Conservation (phyloP, 805 yeast genomes). For the Myxozyma melibiosi region DNA sequence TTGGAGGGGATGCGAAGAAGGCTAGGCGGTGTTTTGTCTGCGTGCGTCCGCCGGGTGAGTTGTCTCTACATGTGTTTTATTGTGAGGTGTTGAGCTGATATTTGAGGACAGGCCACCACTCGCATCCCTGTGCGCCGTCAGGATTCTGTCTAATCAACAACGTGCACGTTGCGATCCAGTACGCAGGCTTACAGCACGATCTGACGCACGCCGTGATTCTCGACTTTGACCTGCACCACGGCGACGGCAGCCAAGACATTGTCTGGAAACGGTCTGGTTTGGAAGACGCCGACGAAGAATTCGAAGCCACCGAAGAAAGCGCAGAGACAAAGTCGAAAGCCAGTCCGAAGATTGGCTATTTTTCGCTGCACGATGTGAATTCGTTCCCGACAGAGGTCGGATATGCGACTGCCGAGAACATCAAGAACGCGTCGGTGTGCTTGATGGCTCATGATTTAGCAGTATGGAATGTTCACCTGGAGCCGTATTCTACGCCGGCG, state of each 20-base stretch:
- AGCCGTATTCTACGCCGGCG: slow-evolving; percentile 61
- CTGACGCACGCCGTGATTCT: slow-evolving; percentile 80
- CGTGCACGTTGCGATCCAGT: slow-evolving; percentile 78
- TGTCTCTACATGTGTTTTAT: slow-evolving; percentile 33
- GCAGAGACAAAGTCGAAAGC: background rate
- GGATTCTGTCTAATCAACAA: slow-evolving; percentile 83
- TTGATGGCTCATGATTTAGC: slow-evolving; percentile 73
- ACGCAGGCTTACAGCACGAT: slow-evolving; percentile 62
- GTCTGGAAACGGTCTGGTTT: slow-evolving; percentile 79
- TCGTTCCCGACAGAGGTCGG: slow-evolving; percentile 84
- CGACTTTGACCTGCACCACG: slow-evolving; percentile 85
- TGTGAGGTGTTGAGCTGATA: slow-evolving; percentile 66
- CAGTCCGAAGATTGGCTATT: slow-evolving; percentile 73
- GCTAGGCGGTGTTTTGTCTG: slow-evolving; percentile 23
- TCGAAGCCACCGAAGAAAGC: background rate
- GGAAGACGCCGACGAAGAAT: slow-evolving; percentile 33
- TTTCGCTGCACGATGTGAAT: slow-evolving; percentile 81
- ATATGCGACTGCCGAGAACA: slow-evolving; percentile 68
- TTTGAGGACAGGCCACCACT: slow-evolving; percentile 87
- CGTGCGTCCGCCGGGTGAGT: slow-evolving; percentile 31
- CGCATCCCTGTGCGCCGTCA: slow-evolving; percentile 79
- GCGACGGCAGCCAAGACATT: slow-evolving; percentile 86
- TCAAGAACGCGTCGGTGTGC: slow-evolving; percentile 78
- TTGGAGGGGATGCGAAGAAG: slow-evolving; percentile 39
- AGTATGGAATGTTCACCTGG: slow-evolving; percentile 82